phyloP scores from a whole-genome alignment of 164 flowering plant genomes.

The Sextonia rubra region DNA sequence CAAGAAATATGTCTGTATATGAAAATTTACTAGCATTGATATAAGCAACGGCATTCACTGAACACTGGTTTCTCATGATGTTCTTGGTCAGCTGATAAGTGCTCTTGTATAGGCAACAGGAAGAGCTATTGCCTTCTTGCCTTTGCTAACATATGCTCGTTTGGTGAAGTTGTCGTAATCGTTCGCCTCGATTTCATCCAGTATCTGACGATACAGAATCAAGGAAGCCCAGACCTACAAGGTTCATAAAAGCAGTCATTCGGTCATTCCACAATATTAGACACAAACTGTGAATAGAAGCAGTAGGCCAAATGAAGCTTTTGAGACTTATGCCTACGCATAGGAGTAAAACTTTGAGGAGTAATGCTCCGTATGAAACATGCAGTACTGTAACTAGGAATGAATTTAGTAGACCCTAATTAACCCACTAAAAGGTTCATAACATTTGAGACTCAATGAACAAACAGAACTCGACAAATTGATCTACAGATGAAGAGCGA shows the following conservation, averaged over 20 bases:
- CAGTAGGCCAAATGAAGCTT: neutral
- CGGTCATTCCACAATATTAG: neutral
- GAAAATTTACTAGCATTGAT: no score
- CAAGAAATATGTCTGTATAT: no score
- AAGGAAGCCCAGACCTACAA: conserved; percentile 82
- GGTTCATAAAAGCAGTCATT: neutral
- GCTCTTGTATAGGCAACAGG: conserved; percentile 67
- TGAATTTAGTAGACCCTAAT: no score
- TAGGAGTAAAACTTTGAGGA: no score
- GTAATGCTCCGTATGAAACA: neutral
- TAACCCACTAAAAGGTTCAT: no score
- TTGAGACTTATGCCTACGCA: no score
- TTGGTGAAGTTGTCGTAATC: conserved; percentile 81
- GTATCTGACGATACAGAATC: conserved; percentile 63
- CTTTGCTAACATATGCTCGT: conserved; percentile 79
- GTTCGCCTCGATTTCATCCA: conserved; percentile 82
- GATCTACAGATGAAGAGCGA: conserved; percentile 20
- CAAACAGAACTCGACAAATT: conserved; percentile 61
- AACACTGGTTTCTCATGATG: conserved; percentile 1
- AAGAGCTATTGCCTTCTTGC: conserved; percentile 55
- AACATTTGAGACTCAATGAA: no score
- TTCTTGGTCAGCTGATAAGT: conserved; percentile 32
- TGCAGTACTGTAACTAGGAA: neutral
- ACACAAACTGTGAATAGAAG: neutral
- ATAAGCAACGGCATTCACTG: no score